Evolutionary conservation across 2,329 filamentous ascomycete species (phyloP).

Genomic region (Cercospora brassicicola): DNA sequence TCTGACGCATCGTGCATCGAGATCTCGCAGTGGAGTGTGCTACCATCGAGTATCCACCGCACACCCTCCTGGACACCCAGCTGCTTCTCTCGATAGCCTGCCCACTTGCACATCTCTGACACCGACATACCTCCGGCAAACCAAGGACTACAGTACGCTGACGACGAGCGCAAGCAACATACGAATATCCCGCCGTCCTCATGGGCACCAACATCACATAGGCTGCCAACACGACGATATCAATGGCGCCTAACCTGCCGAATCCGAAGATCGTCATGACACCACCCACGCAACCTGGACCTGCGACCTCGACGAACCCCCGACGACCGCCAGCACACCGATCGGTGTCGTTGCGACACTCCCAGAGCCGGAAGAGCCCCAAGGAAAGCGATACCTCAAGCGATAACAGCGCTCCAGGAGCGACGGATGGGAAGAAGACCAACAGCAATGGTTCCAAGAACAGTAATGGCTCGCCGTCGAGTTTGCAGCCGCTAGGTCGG

Average conservation of each 20-base stretch:
- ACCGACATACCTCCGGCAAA: not conserved
- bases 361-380: slow-evolving; percentile 12
- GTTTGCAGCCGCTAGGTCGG: slow-evolving; percentile 42
- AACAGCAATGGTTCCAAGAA: slow-evolving; percentile 12
- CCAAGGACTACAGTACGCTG: not conserved
- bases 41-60: not conserved
- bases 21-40: not conserved
- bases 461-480: slow-evolving; percentile 42
- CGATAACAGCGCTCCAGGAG: slow-evolving; percentile 15
- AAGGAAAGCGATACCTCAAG: slow-evolving; percentile 28
- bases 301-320: slow-evolving; percentile 14
- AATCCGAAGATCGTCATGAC: slow-evolving; percentile 28
- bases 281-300: slow-evolving; percentile 20
- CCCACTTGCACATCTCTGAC: not conserved
- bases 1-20: slow-evolving; percentile 2
- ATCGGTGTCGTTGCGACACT: slow-evolving; percentile 50
- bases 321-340: slow-evolving; percentile 48
- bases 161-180: not conserved
- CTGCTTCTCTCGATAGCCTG: not conserved
- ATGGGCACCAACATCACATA: slow-evolving; percentile 15
- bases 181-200: not conserved
- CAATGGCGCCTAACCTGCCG: slow-evolving; percentile 16
- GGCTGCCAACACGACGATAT: not conserved
- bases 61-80: not conserved
- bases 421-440: slow-evolving; percentile 9